These are phyloP conservation scores for Hyphopichia burtonii DNA, from an alignment of 1,139 yeast species.

Conservation along the genomic window DNA sequence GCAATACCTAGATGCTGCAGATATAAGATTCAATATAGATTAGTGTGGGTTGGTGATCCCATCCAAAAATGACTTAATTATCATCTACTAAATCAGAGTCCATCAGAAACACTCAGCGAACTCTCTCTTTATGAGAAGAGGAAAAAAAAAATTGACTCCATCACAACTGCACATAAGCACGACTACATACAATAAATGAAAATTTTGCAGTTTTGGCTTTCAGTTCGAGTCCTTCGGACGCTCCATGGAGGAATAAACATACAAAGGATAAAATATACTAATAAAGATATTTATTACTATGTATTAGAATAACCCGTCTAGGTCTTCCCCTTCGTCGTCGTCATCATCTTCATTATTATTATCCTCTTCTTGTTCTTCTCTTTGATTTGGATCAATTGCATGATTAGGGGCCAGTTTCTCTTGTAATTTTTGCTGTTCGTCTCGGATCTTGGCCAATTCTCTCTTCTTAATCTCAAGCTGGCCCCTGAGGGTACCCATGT, in stretches of 20 bases:
- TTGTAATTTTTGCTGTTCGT: conserved; percentile 22
- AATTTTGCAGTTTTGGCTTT: no score
- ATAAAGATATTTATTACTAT: neutral
- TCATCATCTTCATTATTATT: conserved; percentile 27
- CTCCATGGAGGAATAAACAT: neutral
- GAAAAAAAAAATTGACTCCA: neutral
- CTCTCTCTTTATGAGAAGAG: neutral
- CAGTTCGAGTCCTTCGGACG: neutral
- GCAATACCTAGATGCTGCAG: no score
- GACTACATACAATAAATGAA: neutral
- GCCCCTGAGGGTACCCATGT: conserved; percentile 72
- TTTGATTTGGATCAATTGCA: conserved; percentile 20
- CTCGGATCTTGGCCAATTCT: conserved; percentile 49
- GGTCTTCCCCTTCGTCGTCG: conserved; percentile 40
- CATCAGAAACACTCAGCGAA: neutral
- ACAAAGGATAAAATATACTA: neutral
- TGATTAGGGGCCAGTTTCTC: conserved; percentile 20
- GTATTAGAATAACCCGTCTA: conserved; percentile 29
- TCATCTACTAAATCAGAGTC: neutral
- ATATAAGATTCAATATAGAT: neutral
- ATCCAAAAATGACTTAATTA: neutral
- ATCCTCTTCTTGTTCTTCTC: conserved; percentile 26
- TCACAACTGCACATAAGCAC: no score
- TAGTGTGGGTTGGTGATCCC: neutral
- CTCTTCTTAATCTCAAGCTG: conserved; percentile 82